phyloP scores from a whole-genome alignment of 768 basidiomycete genomes.

The Lactifluus rugatus region DNA sequence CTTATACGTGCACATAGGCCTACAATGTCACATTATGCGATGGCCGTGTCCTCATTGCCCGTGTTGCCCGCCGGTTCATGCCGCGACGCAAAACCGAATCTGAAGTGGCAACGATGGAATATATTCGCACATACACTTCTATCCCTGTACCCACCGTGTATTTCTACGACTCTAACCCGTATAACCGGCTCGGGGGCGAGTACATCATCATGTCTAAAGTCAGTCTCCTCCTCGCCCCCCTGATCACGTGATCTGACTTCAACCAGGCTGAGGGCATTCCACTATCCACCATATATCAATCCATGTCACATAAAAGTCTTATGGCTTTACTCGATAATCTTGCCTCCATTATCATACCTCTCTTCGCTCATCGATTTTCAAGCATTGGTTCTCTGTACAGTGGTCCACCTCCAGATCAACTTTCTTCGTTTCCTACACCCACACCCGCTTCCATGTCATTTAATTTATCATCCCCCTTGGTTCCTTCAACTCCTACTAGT shows the following conservation, averaged over 20 bases:
- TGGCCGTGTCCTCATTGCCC: slow-evolving; percentile 55
- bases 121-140: slow-evolving; percentile 56
- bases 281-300: slow-evolving; percentile 60
- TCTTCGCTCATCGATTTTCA: slow-evolving; percentile 70
- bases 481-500: slow-evolving; percentile 5
- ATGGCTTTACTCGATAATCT: slow-evolving; percentile 58
- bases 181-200: slow-evolving; percentile 76
- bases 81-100: slow-evolving; percentile 80
- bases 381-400: slow-evolving; percentile 68
- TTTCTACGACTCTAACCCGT: slow-evolving; percentile 74
- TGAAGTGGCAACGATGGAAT: slow-evolving; percentile 79
- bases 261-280: slow-evolving; percentile 64
- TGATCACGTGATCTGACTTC: neutral
- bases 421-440: slow-evolving; percentile 22
- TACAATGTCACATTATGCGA: slow-evolving; percentile 64
- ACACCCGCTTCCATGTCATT: slow-evolving; percentile 18
- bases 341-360: slow-evolving; percentile 55
- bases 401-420: slow-evolving; percentile 24
- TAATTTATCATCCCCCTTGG: slow-evolving; percentile 4
- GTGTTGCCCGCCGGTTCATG: slow-evolving; percentile 80
- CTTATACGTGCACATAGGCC: slow-evolving; percentile 37
- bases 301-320: slow-evolving; percentile 55
- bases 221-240: slow-evolving; percentile 19
- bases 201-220: slow-evolving; percentile 86
- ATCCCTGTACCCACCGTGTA: slow-evolving; percentile 71